Evolutionary conservation across 2,329 filamentous ascomycete genomes (phyloP).

Genomic region (Coniochaeta ligniaria): DNA sequence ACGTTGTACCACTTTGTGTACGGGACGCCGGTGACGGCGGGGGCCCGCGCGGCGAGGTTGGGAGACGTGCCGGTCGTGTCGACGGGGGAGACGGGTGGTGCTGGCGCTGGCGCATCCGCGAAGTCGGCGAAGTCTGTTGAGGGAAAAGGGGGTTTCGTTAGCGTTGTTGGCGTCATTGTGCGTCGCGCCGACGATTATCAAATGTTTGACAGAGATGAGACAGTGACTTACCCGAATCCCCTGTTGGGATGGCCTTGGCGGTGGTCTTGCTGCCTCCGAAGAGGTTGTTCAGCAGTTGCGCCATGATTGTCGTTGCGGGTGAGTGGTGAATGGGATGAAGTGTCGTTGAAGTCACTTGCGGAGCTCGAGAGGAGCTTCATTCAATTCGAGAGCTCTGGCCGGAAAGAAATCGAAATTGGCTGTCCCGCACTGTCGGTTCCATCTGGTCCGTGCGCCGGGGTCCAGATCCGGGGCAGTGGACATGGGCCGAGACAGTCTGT

Average conservation of each 20-base stretch:
- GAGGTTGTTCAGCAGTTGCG: constrained; percentile 58
- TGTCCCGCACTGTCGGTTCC: neutral
- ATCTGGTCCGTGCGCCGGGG: neutral
- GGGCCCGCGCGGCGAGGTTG: constrained; percentile 29
- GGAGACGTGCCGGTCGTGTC: constrained; percentile 22
- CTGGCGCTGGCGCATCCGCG: constrained; percentile 66
- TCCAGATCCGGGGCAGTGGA: neutral
- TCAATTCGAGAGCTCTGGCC: neutral
- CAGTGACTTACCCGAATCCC: constrained; percentile 55
- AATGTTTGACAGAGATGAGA: constrained; percentile 5
- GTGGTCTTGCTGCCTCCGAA: constrained; percentile 61
- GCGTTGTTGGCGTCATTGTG: constrained; percentile 7
- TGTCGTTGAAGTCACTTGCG: neutral
- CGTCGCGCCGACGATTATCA: neutral
- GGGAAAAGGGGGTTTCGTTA: constrained; percentile 16
- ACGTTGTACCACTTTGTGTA: constrained; percentile 97
- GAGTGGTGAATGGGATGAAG: neutral
- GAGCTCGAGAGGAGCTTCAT: neutral
- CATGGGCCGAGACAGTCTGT: neutral
- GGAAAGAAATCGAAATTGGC: constrained; percentile 3
- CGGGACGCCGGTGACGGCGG: constrained; percentile 46
- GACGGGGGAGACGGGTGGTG: constrained; percentile 40
- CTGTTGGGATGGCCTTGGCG: constrained; percentile 39
- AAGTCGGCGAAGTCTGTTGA: constrained; percentile 86
- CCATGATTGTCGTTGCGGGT: constrained; percentile 31